Evolutionary conservation across 345 rosid species (phyloP).

Genomic region (Melaleuca alternifolia): DNA sequence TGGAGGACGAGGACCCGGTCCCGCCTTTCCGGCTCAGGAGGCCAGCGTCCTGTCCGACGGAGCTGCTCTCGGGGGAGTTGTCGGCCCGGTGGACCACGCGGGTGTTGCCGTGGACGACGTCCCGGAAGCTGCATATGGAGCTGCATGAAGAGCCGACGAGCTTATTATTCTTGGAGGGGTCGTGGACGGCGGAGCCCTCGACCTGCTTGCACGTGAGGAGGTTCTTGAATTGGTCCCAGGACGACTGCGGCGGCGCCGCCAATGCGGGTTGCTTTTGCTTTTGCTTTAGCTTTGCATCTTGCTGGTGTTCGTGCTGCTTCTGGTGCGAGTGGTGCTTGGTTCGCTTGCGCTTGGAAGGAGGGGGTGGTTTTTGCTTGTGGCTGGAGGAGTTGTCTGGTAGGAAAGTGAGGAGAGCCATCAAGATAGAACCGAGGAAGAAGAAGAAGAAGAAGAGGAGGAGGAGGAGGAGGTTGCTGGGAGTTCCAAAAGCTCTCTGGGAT

Average conservation of each 20-base stretch:
- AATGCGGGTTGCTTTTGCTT: conserved; percentile 22
- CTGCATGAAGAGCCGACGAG: conserved; percentile 70
- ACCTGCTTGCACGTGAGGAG: conserved; percentile 80
- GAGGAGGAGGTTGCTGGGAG: not conserved
- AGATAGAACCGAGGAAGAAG: conserved; percentile 1
- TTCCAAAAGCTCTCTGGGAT: not conserved
- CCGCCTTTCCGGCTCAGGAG: conserved; percentile 41
- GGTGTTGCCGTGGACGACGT: conserved; percentile 86
- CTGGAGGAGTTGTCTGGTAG: conserved; percentile 9
- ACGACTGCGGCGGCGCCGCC: conserved; percentile 25
- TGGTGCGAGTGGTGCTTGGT: not conserved
- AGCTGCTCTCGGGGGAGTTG: conserved; percentile 78
- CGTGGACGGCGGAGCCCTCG: conserved; percentile 65
- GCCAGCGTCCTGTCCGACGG: conserved; percentile 52
- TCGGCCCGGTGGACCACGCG: conserved; percentile 91
- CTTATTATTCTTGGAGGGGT: conserved; percentile 51
- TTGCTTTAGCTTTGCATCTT: not conserved
- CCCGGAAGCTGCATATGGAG: conserved; percentile 79
- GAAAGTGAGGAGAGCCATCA: conserved; percentile 60
- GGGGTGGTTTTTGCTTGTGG: conserved; percentile 11
- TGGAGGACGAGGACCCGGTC: conserved; percentile 25
- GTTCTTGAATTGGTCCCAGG: conserved; percentile 98
- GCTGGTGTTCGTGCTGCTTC: not conserved
- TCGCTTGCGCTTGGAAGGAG: conserved; percentile 1
- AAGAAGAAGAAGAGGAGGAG: not conserved